A percentile compares a stretch with the other conserved stretches of the same genome.
Conservation (phyloP, 2,329 filamentous ascomycete genomes). For the Pezicula rhizophila region DNA sequence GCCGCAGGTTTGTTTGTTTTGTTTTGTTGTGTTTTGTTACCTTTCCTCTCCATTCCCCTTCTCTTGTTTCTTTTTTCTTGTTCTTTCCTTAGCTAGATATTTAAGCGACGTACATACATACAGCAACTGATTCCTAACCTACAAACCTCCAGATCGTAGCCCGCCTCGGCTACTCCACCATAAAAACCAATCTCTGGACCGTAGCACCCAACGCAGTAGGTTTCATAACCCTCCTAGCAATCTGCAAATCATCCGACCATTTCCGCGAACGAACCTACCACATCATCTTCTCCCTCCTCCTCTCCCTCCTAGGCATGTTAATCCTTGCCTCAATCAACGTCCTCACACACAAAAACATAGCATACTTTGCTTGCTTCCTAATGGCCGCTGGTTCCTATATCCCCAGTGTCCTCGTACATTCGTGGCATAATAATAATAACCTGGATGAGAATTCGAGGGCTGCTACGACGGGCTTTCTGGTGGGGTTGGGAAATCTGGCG, state of each 20-base stretch:
- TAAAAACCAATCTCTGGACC: constrained; percentile 43
- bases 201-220: constrained; percentile 43
- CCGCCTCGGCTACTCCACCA: constrained; percentile 35
- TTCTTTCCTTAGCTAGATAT: background rate
- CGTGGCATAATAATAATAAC: constrained; percentile 48
- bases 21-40: too few species aligned
- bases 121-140: background rate
- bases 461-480: constrained; percentile 40
- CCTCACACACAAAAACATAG: constrained; percentile 33
- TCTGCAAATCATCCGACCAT: constrained; percentile 38
- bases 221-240: constrained; percentile 37
- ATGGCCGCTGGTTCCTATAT: constrained; percentile 40
- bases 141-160: constrained; percentile 30
- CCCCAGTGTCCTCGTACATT: constrained; percentile 39
- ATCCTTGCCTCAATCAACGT: constrained; percentile 38
- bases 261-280: constrained; percentile 40
- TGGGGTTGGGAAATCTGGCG: constrained; percentile 42
- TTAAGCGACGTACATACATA: too few species aligned
- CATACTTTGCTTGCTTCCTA: constrained; percentile 46
- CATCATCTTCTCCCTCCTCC: constrained; percentile 32
- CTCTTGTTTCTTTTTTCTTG: background rate
- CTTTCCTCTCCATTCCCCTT: too few species aligned
- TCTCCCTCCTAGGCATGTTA: constrained; percentile 38
- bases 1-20: constrained; percentile 31
- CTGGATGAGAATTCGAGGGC: constrained; percentile 42